These are phyloP conservation scores for Amaranthus cruentus DNA, from an alignment of 148 eudicot genomes.

Conservation along the genomic window DNA sequence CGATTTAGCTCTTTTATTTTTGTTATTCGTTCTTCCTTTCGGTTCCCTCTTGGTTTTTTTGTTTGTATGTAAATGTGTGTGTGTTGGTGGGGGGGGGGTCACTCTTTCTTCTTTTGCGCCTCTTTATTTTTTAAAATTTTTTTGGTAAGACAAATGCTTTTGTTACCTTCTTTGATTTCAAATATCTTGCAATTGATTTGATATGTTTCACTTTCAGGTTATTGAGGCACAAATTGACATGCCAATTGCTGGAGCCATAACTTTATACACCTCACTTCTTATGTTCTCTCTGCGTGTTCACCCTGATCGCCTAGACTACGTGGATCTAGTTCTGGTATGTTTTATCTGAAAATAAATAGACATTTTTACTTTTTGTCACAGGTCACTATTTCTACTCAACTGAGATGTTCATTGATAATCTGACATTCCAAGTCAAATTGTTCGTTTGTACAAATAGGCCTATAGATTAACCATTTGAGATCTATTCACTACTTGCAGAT, in stretches of 20 bases:
- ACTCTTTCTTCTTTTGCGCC: not conserved
- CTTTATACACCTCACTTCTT: slow-evolving; percentile 86
- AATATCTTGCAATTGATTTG: not conserved
- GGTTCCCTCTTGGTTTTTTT: too few species aligned
- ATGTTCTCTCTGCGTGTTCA: slow-evolving; percentile 95
- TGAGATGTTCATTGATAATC: not conserved
- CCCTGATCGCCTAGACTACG: slow-evolving; percentile 97
- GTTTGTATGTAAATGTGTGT: too few species aligned
- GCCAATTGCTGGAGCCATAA: slow-evolving; percentile 87
- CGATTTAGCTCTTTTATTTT: not conserved
- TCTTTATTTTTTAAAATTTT: too few species aligned
- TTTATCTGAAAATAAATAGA: slow-evolving; percentile 12
- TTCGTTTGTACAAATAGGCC: not conserved
- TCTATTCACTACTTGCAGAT: not conserved
- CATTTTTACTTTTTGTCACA: not conserved
- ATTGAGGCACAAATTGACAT: slow-evolving; percentile 94
- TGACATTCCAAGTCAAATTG: not conserved
- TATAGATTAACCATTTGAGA: not conserved
- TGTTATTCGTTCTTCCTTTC: not conserved
- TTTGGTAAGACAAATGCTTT: not conserved
- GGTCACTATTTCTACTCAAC: not conserved
- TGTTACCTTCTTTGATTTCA: not conserved
- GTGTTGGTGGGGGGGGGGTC: too few species aligned
- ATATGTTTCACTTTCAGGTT: slow-evolving; percentile 47
- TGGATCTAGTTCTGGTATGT: slow-evolving; percentile 97